These are phyloP conservation scores for Fomitopsis pulvina DNA, from an alignment of 768 basidiomycete genomes.

Conservation along the genomic window DNA sequence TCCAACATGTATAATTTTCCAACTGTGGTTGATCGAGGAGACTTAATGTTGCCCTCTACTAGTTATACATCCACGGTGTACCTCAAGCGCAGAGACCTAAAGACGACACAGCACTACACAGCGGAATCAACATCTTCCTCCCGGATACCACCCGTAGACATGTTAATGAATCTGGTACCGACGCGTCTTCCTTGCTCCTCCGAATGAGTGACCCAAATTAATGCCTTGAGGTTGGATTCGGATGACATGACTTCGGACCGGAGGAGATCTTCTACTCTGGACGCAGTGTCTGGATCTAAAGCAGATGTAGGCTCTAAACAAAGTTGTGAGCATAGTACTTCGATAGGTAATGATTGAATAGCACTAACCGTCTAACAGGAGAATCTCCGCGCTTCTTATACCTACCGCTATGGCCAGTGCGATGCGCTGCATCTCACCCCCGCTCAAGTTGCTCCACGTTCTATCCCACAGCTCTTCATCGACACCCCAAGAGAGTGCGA, in stretches of 20 bases:
- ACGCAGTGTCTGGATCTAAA: slow-evolving; percentile 62
- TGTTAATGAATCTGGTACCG: slow-evolving; percentile 59
- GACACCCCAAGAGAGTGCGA: slow-evolving; percentile 63
- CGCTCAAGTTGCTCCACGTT: slow-evolving; percentile 74
- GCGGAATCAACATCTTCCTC: slow-evolving; percentile 17
- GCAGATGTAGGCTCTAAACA: slow-evolving; percentile 82
- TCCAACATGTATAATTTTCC: slow-evolving; percentile 20
- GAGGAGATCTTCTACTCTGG: slow-evolving; percentile 60
- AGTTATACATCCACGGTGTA: background rate
- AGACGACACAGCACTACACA: slow-evolving; percentile 6
- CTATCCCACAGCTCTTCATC: slow-evolving; percentile 68
- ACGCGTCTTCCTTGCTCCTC: slow-evolving; percentile 71
- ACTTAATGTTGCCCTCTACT: too few relatives aligned
- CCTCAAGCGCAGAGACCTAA: background rate
- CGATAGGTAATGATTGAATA: background rate
- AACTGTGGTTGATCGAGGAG: too few relatives aligned
- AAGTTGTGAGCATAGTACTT: background rate
- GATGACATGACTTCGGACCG: slow-evolving; percentile 41
- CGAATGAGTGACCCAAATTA: slow-evolving; percentile 88
- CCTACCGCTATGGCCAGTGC: slow-evolving; percentile 71
- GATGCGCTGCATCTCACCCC: slow-evolving; percentile 84
- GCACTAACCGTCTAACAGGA: slow-evolving; percentile 70
- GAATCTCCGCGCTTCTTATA: slow-evolving; percentile 66
- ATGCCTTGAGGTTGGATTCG: slow-evolving; percentile 53
- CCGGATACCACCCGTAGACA: slow-evolving; percentile 19